Evolutionary conservation across 306 rosid species (phyloP).

Genomic region (Acacia acuminata): DNA sequence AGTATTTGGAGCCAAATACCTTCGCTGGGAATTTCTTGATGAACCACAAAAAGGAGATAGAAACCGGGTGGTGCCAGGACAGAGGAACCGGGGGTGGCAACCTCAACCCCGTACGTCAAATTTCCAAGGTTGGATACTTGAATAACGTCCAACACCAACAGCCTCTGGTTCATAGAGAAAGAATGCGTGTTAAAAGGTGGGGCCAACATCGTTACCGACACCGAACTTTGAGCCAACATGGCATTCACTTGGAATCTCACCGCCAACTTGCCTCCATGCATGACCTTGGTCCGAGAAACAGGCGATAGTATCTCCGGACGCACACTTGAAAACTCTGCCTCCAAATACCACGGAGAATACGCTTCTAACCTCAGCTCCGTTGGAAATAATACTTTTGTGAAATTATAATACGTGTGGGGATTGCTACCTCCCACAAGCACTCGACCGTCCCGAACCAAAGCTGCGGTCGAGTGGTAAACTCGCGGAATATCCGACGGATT

Average conservation of each 20-base stretch:
- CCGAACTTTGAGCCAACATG: not conserved
- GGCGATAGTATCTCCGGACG: constrained; percentile 45
- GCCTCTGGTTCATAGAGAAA: constrained; percentile 83
- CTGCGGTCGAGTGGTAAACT: constrained; percentile 73
- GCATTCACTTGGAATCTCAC: constrained; percentile 35
- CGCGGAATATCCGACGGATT: constrained; percentile 42
- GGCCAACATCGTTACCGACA: constrained; percentile 56
- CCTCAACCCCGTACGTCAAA: constrained; percentile 37
- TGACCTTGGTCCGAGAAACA: constrained; percentile 37
- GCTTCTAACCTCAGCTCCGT: constrained; percentile 55
- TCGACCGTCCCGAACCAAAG: constrained; percentile 68
- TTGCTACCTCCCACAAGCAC: constrained; percentile 76
- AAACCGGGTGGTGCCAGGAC: constrained; percentile 71
- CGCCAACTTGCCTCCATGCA: constrained; percentile 33
- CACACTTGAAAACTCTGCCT: not conserved
- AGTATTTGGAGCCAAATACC: constrained; percentile 73
- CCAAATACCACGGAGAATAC: constrained; percentile 51
- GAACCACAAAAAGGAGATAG: constrained; percentile 67
- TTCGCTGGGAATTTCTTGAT: constrained; percentile 64
- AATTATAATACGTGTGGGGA: constrained; percentile 49
- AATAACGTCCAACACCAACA: constrained; percentile 48
- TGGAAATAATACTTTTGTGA: constrained; percentile 47
- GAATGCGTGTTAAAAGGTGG: constrained; percentile 90
- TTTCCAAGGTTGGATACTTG: constrained; percentile 24
- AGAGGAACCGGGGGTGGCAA: constrained; percentile 51